phyloP scores from a whole-genome alignment of 257 asterid species.

The Catharanthus roseus region DNA sequence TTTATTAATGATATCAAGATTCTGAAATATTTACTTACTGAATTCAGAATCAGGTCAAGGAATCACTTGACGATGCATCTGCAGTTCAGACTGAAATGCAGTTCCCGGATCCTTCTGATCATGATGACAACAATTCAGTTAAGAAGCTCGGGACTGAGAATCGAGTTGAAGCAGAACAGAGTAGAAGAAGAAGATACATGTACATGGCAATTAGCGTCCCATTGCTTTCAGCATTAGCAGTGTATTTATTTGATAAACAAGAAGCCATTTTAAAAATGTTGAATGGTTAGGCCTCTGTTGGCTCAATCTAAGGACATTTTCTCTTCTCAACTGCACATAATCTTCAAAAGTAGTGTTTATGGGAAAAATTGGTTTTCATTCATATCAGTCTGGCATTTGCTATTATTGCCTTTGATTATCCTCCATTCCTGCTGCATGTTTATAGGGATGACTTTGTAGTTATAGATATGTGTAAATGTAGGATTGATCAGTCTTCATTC shows the following conservation, averaged over 20 bases:
- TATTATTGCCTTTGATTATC: constrained; percentile 4
- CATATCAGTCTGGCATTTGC: constrained; percentile 5
- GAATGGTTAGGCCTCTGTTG: constrained; percentile 11
- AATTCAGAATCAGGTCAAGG: constrained; percentile 35
- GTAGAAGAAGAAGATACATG: constrained; percentile 26
- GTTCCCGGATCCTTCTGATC: constrained; percentile 18
- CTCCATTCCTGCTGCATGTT: not conserved
- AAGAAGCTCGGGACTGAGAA: constrained; percentile 20
- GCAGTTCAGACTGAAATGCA: constrained; percentile 19
- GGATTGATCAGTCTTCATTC: not conserved
- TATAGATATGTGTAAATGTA: constrained; percentile 15
- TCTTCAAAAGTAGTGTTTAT: constrained; percentile 12
- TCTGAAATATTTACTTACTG: constrained; percentile 1
- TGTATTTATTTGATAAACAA: constrained; percentile 28
- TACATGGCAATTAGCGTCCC: constrained; percentile 31
- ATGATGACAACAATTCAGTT: constrained; percentile 17
- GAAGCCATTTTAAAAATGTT: constrained; percentile 12
- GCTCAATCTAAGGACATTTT: not conserved
- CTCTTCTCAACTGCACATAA: constrained; percentile 9
- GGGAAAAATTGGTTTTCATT: constrained; percentile 5
- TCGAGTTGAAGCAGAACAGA: constrained; percentile 18
- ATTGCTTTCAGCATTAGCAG: constrained; percentile 42
- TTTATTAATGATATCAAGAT: not conserved
- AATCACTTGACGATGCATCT: constrained; percentile 22
- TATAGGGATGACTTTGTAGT: not conserved